Percentiles rank a stretch among this genome's conserved stretches.
Conservation (phyloP, 345 rosid species). For the Murraya koenigii region DNA sequence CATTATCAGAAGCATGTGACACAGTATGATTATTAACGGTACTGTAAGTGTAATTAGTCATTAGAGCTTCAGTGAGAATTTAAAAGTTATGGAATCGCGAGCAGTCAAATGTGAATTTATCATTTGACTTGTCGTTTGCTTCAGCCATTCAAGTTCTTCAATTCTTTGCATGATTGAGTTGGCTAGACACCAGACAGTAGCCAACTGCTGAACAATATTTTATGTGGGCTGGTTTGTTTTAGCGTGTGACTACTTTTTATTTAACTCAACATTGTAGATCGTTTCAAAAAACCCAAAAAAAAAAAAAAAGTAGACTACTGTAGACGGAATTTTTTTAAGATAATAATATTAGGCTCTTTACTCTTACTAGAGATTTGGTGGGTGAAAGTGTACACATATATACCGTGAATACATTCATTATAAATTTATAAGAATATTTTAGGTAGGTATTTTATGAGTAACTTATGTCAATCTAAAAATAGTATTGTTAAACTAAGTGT, state of each 20-base stretch:
- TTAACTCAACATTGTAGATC: neutral
- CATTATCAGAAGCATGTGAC: neutral
- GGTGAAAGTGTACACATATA: no score
- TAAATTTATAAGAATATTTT: no score
- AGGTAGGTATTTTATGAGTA: no score
- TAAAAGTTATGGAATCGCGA: neutral
- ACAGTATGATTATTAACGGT: neutral
- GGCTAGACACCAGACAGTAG: neutral
- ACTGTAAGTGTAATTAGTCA: neutral
- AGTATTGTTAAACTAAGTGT: no score
- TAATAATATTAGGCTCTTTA: no score
- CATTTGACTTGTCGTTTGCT: neutral
- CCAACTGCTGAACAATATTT: no score
- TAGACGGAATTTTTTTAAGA: no score
- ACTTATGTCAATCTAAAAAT: no score
- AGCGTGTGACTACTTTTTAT: neutral
- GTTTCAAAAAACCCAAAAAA: neutral
- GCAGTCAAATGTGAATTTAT: neutral
- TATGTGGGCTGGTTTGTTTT: neutral
- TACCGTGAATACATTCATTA: no score
- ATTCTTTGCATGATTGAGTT: no score
- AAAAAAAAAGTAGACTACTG: no score
- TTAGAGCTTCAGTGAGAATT: neutral
- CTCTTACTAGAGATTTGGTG: no score
- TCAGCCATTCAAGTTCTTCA: neutral